Evolutionary conservation across 2,329 filamentous ascomycete species (phyloP).

Genomic region (Talaromyces sp.): DNA sequence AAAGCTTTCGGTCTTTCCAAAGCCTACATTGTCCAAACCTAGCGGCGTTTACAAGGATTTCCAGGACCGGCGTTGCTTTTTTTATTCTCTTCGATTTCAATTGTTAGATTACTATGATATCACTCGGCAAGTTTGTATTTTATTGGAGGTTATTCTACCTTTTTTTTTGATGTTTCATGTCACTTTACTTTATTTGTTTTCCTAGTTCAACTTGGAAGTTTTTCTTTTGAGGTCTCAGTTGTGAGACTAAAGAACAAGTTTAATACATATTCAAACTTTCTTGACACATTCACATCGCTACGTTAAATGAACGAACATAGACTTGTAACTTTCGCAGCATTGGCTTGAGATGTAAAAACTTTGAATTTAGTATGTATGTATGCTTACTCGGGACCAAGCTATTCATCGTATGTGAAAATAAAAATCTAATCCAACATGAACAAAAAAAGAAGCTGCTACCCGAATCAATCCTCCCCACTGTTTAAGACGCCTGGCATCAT

Average conservation of each 20-base stretch:
- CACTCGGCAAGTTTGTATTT: slow-evolving; percentile 10
- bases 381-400: not conserved
- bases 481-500: not conserved
- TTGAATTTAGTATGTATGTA: not conserved
- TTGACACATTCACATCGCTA: not conserved
- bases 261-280: not conserved
- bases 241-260: not conserved
- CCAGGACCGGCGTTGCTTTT: slow-evolving; percentile 7
- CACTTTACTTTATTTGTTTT: not conserved
- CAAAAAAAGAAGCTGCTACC: not conserved
- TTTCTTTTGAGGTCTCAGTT: not conserved
- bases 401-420: not conserved
- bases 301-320: too few relatives aligned
- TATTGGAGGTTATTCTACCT: not conserved
- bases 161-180: slow-evolving; percentile 5
- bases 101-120: slow-evolving; percentile 13
- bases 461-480: not conserved
- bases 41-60: not conserved
- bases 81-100: not conserved
- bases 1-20: not conserved
- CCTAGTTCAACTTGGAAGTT: not conserved
- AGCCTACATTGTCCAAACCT: not conserved
- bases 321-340: not conserved
- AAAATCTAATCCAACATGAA: not conserved
- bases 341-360: not conserved